Evolutionary conservation across 805 yeast genomes (phyloP), one percentile per base, ranked within the genome.

Genomic region (Candida ulmi): DNA sequence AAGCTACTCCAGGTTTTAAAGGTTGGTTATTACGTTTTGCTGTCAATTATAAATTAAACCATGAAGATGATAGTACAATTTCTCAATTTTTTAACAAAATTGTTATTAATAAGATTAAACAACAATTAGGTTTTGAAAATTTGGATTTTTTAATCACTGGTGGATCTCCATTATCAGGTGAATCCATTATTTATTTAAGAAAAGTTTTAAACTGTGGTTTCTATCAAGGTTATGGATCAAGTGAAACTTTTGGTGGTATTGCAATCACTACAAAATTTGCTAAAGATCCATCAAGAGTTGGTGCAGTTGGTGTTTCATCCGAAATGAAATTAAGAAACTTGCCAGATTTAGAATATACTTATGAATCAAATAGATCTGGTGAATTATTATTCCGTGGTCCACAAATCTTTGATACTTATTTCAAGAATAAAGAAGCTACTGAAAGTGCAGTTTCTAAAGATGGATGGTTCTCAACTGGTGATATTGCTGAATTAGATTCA

Each of bases 151-250:
- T 71, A 21, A 57, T 71, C 28, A 62, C 71, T 23, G 87, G 91
- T 19, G 79, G 86, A 25, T 88, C 91, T 3, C 91, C 93, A 19
- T 68, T 83, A 45, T 67, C 84, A 25, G 69, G 72, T 15, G 79
- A 73, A 31, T 79, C 88, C 1, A 66, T 81, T 31, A 62, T 65
- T 42, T 83, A 80, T 55, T 59, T 84, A 50, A 73, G 78, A 51
- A 78, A 79, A n/a, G 68, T 79, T 1, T 68, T 84, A 38, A 76
- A 74, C 44, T 58, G 74, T 41, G 65, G 71, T n/a, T 54, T 74
- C 36, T 57, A 64, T 40, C 88, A 83, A 61, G 93, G 91, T n/a
- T 83, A 82, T 58, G 91, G 90, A 3, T 67, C 79, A 30, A 78
- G 87, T 5, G 91, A 83, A 61, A 67, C 81, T 4, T 76, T 78